Percentiles rank a stretch among this genome's conserved stretches.
These are phyloP conservation scores for Protomyces gravidus DNA, from an alignment of 1,139 yeast genomes.

Conservation along the genomic window DNA sequence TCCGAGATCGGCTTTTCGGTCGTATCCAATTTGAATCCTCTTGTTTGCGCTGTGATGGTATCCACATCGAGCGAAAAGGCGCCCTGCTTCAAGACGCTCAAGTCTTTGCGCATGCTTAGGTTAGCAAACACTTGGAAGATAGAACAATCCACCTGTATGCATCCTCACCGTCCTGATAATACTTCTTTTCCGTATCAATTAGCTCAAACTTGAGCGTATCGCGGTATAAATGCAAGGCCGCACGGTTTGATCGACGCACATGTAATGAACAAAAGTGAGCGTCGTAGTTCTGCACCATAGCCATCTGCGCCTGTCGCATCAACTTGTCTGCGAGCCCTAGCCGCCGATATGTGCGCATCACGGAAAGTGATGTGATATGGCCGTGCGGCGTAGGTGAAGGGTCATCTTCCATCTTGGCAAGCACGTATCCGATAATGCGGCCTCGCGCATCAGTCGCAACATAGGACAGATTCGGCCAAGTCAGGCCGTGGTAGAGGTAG, in stretches of 20 bases:
- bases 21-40: slow-evolving; percentile 15
- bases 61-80: slow-evolving; percentile 23
- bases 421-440: slow-evolving; percentile 85
- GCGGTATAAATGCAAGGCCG: slow-evolving; percentile 86
- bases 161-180: slow-evolving; percentile 96
- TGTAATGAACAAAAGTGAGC: slow-evolving; percentile 86
- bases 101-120: slow-evolving; percentile 43
- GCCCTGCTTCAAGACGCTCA: slow-evolving; percentile 11
- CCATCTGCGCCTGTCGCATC: slow-evolving; percentile 81
- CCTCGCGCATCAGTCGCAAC: slow-evolving; percentile 63
- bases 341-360: slow-evolving; percentile 90
- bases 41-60: slow-evolving; percentile 11
- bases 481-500: slow-evolving; percentile 78
- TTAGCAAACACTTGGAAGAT: slow-evolving; percentile 98
- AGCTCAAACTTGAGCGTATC: slow-evolving; percentile 82
- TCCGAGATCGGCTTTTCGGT: background rate
- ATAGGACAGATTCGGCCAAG: slow-evolving; percentile 98
- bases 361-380: slow-evolving; percentile 88
- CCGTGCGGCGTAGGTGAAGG: slow-evolving; percentile 80
- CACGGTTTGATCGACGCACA: slow-evolving; percentile 88
- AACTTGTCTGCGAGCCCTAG: slow-evolving; percentile 92
- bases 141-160: slow-evolving; percentile 85
- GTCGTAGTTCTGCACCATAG: slow-evolving; percentile 74
- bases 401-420: slow-evolving; percentile 96
- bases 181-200: slow-evolving; percentile 71